Conservation (phyloP, 2,329 filamentous ascomycete genomes). For the Arthrobotrys megalospora region DNA sequence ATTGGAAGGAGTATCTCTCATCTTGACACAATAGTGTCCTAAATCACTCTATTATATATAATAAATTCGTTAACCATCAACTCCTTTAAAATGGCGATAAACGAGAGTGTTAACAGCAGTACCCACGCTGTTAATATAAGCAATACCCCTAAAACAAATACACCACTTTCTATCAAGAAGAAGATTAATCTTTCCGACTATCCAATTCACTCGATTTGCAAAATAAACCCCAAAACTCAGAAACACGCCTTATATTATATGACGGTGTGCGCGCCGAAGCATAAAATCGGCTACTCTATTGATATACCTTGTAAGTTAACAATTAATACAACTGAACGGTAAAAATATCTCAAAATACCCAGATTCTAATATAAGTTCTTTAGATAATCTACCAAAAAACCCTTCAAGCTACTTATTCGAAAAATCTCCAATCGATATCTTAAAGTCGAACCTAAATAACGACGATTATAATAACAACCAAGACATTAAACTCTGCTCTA, state of each 20-base stretch:
- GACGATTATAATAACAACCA: not conserved
- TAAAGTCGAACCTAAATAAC: not conserved
- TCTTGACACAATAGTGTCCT: too few species aligned
- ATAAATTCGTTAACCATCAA: too few species aligned
- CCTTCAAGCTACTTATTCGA: not conserved
- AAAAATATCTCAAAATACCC: too few species aligned
- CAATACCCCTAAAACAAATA: not conserved
- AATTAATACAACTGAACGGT: too few species aligned
- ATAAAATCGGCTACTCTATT: not conserved
- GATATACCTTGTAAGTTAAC: not conserved
- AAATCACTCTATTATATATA: too few species aligned
- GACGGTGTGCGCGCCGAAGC: not conserved
- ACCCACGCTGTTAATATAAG: too few species aligned
- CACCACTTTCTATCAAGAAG: not conserved
- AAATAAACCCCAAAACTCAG: slow-evolving; percentile 11
- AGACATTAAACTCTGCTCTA: not conserved
- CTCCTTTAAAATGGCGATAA: too few species aligned
- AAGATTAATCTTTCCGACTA: not conserved
- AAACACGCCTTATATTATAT: slow-evolving; percentile 9
- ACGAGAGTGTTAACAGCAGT: too few species aligned
- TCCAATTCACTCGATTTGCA: not conserved
- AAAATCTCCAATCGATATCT: not conserved
- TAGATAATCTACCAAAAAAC: too few species aligned
- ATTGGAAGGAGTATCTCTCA: too few species aligned
- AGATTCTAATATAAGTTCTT: too few species aligned